Evolutionary conservation across 1,284 basidiomycete genomes (phyloP), one percentile per base, ranked within the genome.

Genomic region (Kalmanozyma brasiliensis): DNA sequence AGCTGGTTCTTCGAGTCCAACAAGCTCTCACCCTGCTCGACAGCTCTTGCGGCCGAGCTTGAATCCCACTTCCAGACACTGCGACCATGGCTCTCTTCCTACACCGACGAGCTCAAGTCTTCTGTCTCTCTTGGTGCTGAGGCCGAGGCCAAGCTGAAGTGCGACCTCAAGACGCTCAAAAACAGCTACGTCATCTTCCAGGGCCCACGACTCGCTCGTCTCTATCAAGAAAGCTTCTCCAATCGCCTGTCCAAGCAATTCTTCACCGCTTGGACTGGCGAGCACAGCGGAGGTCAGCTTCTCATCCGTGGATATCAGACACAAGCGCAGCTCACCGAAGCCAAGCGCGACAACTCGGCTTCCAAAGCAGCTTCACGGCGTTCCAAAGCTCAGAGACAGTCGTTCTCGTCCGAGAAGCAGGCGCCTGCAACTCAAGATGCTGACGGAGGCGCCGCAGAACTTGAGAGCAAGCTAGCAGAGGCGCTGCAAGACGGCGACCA

Each of bases 91-190:
- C 73, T 84, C 53, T 75, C 84, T 1, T 84, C 84, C 2, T 87
- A 87, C 72, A 81, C 83, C 40, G 80, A 85, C 23, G 85, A 87
- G 66, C 81, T 86, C 16, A 77, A 83, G 16, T 83, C 84, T 1
- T 85, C 86, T 2, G 79, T 85, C 2, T 76, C 83, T 3, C 76
- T 83, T 9, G 86, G 86, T 0, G 46, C 83, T 10, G 83, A 84
- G 13, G 86, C 84, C 3, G 85, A 86, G 63, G 86, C 85, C 52
- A 87, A 87, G 75, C 83, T 87, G 32, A 85, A 85, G 49, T 83
- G 84, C 52, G 78, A 64, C 2, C 78, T 87, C 33, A 61, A 51
- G 26, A 60, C 65, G 30, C 63, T 73, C 40, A 73, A 78, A 36
- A 83, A 82, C 16, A 66, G 83, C 24, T 84, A 80, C n/a, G 80